These are phyloP conservation scores for Lachnellula cervina DNA, from an alignment of 2,329 filamentous ascomycete species.

Conservation along the genomic window DNA sequence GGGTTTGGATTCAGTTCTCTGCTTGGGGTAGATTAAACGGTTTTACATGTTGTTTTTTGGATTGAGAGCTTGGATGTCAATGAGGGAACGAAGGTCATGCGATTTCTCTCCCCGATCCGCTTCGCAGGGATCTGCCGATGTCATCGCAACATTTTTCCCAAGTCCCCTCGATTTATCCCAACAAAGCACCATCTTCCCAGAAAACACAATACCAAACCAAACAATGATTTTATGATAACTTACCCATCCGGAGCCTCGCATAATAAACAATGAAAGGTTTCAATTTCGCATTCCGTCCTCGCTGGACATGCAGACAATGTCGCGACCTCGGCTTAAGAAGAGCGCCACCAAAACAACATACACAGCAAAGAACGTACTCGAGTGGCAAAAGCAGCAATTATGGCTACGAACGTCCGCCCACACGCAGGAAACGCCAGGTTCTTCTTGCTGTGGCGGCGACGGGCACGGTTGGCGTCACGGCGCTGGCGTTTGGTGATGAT, in stretches of 20 bases:
- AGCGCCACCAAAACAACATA: slow-evolving; percentile 5
- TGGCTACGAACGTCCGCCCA: background rate
- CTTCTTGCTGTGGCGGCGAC: slow-evolving; percentile 20
- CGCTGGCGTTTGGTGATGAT: slow-evolving; percentile 57
- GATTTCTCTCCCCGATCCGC: background rate
- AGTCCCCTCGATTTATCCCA: slow-evolving; percentile 4
- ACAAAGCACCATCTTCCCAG: background rate
- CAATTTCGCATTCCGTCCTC: slow-evolving; percentile 16
- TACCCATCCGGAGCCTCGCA: background rate
- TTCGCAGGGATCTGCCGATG: slow-evolving; percentile 3
- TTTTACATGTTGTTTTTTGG: too few species aligned
- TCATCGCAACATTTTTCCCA: slow-evolving; percentile 6
- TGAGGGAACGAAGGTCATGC: background rate
- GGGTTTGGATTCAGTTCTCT: too few species aligned
- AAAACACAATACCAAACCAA: background rate
- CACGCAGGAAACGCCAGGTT: slow-evolving; percentile 10
- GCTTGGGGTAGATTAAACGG: too few species aligned
- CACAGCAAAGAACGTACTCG: slow-evolving; percentile 8
- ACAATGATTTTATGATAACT: slow-evolving; percentile 8
- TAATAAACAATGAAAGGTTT: slow-evolving; percentile 24
- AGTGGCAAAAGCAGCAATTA: background rate
- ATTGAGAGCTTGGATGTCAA: background rate
- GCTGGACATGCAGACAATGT: slow-evolving; percentile 29
- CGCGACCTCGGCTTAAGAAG: background rate
- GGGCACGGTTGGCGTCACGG: slow-evolving; percentile 23